Evolutionary conservation across 2,329 filamentous ascomycete species (phyloP).

Genomic region (Nigrograna mackinnonii): DNA sequence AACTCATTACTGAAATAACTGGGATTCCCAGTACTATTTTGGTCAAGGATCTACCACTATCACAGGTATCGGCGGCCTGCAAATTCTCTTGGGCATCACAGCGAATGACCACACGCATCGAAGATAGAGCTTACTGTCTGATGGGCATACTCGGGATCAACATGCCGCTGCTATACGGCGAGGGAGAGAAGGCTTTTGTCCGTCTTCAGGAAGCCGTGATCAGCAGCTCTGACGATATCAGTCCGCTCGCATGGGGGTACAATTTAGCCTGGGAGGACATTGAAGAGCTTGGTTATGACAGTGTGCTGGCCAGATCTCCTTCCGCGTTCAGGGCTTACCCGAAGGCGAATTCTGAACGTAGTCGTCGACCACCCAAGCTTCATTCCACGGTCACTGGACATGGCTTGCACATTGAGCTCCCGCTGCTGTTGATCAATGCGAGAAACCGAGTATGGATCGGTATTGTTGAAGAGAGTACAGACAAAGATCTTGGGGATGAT

Average conservation of each 20-base stretch:
- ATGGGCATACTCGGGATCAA: conserved; percentile 8
- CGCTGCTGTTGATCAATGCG: too few relatives aligned
- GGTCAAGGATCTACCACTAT: conserved; percentile 1
- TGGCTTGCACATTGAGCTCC: conserved; percentile 3
- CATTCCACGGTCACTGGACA: conserved; percentile 1
- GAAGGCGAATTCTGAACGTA: conserved; percentile 3
- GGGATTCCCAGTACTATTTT: conserved; percentile 1
- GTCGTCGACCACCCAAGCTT: background rate
- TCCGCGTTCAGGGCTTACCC: conserved; percentile 1
- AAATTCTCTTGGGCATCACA: conserved; percentile 12
- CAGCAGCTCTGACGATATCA: conserved; percentile 3
- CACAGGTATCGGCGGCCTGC: conserved; percentile 3
- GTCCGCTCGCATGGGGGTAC: conserved; percentile 1
- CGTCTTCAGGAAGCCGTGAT: conserved; percentile 4
- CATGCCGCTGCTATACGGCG: conserved; percentile 6
- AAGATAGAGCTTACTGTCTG: conserved; percentile 14
- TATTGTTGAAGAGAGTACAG: too few relatives aligned
- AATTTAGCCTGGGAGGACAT: background rate
- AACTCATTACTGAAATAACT: conserved; percentile 1
- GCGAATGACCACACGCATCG: conserved; percentile 10
- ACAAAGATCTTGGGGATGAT: too few relatives aligned
- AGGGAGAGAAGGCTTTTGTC: conserved; percentile 3
- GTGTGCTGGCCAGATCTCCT: background rate
- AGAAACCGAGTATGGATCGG: too few relatives aligned
- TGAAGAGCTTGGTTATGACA: conserved; percentile 2